Conservation (phyloP, 2,329 filamentous ascomycete genomes). For the Fusarium brachygibbosum region DNA sequence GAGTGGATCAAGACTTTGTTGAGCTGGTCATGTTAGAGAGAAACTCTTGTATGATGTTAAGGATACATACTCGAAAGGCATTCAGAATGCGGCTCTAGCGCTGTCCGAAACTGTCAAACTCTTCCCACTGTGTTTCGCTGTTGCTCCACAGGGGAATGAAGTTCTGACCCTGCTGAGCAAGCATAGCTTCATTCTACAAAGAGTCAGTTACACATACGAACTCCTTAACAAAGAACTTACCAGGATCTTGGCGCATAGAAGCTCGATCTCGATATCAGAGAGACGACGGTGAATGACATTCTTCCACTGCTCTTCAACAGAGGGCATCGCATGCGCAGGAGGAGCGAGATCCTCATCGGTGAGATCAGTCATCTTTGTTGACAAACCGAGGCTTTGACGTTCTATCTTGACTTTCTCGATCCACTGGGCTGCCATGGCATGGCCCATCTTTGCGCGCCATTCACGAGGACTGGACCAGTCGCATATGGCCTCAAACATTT, state of each 20-base stretch:
- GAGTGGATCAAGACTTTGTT: slow-evolving; percentile 47
- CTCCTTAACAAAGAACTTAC: not conserved
- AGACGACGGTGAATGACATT: slow-evolving; percentile 37
- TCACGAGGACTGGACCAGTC: slow-evolving; percentile 34
- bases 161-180: slow-evolving; percentile 39
- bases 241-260: slow-evolving; percentile 40
- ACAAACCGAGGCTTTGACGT: not conserved
- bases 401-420: not conserved
- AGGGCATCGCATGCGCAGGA: slow-evolving; percentile 30
- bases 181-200: slow-evolving; percentile 31
- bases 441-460: slow-evolving; percentile 44
- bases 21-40: slow-evolving; percentile 16
- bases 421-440: slow-evolving; percentile 23
- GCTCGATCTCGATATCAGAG: slow-evolving; percentile 44
- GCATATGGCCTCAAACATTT: slow-evolving; percentile 42
- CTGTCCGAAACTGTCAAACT: slow-evolving; percentile 44
- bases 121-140: slow-evolving; percentile 44
- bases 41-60: accelerated
- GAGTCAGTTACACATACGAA: not conserved
- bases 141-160: slow-evolving; percentile 43
- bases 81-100: slow-evolving; percentile 45
- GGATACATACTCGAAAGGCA: slow-evolving; percentile 36
- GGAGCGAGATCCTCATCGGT: slow-evolving; percentile 32
- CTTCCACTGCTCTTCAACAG: slow-evolving; percentile 36
- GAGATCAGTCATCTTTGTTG: slow-evolving; percentile 13